Evolutionary conservation across 1,284 basidiomycete species (phyloP).

Genomic region (Ceratobasidium papillatum): DNA sequence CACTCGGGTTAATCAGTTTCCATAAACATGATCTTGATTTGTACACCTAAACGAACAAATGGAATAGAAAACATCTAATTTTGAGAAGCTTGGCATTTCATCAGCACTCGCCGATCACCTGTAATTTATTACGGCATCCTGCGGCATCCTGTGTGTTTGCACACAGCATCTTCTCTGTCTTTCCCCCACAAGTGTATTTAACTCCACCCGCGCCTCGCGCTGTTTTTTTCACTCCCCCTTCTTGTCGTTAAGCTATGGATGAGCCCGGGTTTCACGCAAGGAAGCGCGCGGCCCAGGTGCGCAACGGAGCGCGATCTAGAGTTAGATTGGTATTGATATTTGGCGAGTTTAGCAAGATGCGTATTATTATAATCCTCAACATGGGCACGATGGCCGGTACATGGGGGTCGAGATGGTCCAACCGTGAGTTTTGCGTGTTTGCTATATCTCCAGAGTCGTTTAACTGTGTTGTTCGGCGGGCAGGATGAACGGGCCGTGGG

Average conservation of each 20-base stretch:
- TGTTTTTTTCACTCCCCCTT: neutral
- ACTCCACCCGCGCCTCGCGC: neutral
- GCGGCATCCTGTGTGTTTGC: slow-evolving; percentile 10
- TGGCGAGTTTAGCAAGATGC: slow-evolving; percentile 28
- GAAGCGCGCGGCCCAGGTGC: slow-evolving; percentile 40
- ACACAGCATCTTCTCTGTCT: neutral
- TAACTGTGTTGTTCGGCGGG: neutral
- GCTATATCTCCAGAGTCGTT: neutral
- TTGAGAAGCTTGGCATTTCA: neutral
- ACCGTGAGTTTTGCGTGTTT: slow-evolving; percentile 18
- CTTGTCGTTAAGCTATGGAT: slow-evolving; percentile 41
- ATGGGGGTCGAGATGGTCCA: slow-evolving; percentile 35
- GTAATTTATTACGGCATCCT: slow-evolving; percentile 25
- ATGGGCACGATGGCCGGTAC: slow-evolving; percentile 30
- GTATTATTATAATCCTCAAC: slow-evolving; percentile 30
- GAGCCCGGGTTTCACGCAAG: slow-evolving; percentile 43
- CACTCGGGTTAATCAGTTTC: slow-evolving; percentile 68
- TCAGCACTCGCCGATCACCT: slow-evolving; percentile 3
- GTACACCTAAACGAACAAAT: neutral
- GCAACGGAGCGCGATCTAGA: neutral
- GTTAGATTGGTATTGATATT: neutral
- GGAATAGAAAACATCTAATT: slow-evolving; percentile 4
- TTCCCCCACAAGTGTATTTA: neutral
- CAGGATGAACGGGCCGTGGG: slow-evolving; percentile 34
- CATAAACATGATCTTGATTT: slow-evolving; percentile 1